phyloP scores from a whole-genome alignment of 1,284 basidiomycete genomes.

The Anthracocystis panici-leucophaei region DNA sequence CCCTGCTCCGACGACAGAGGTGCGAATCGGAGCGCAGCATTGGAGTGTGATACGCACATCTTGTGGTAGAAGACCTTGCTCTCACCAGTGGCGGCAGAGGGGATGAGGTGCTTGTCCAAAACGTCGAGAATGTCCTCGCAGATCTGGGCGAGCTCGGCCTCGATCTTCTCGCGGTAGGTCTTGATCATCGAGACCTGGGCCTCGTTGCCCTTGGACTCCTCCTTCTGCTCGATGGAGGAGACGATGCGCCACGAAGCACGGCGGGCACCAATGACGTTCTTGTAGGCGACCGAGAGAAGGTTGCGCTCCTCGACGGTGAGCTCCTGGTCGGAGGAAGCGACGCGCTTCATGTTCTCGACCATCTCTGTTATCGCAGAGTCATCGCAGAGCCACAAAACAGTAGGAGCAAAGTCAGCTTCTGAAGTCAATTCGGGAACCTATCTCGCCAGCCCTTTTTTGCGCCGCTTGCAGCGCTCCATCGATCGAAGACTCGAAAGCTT shows the following conservation, averaged over 20 bases:
- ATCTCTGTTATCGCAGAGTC: constrained; percentile 55
- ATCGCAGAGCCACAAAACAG: background rate
- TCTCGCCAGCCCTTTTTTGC: background rate
- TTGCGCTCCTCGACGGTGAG: constrained; percentile 99
- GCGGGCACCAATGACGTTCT: constrained; percentile 99
- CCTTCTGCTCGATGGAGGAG: constrained; percentile 99
- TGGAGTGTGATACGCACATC: constrained; percentile 76
- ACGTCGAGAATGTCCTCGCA: constrained; percentile 99
- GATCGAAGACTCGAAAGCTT: background rate
- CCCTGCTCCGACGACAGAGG: background rate
- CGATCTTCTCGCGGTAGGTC: constrained; percentile 96
- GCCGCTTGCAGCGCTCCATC: background rate
- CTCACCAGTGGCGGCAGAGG: constrained; percentile 96
- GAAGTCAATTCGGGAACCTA: background rate
- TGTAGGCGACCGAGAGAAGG: constrained; percentile 98
- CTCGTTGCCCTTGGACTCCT: constrained; percentile 99
- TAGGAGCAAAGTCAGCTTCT: constrained; percentile 7
- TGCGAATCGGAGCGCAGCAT: background rate
- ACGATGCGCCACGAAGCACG: constrained; percentile 99
- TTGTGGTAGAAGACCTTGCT: constrained; percentile 99
- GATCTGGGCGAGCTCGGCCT: constrained; percentile 96
- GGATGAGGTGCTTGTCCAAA: constrained; percentile 98
- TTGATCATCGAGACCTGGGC: constrained; percentile 99
- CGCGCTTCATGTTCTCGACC: constrained; percentile 71
- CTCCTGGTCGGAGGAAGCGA: constrained; percentile 72